These are phyloP conservation scores for Ramaria sp. DNA, from an alignment of 768 basidiomycete genomes.

Conservation along the genomic window DNA sequence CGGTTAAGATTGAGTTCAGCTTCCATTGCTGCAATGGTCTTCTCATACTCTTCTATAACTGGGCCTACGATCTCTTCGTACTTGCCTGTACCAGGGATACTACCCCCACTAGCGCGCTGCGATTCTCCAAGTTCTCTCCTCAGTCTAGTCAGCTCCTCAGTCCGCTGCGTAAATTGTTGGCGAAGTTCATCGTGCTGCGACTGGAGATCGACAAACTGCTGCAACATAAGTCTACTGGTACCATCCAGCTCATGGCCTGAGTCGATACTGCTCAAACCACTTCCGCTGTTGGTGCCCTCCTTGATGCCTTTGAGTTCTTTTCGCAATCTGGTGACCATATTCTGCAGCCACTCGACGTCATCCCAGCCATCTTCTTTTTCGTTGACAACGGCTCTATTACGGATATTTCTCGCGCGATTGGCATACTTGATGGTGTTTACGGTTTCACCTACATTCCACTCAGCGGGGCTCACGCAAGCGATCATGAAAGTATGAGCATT, in stretches of 20 bases:
- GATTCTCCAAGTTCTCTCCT: conserved; percentile 70
- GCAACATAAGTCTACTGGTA: conserved; percentile 64
- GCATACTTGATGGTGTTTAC: conserved; percentile 95
- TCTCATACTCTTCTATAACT: conserved; percentile 98
- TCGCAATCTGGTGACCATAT: conserved; percentile 70
- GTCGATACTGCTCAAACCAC: conserved; percentile 12
- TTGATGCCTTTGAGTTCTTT: conserved; percentile 79
- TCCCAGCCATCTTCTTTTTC: conserved; percentile 98
- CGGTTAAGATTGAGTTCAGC: conserved; percentile 81
- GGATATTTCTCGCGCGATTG: conserved; percentile 94
- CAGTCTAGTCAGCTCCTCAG: conserved; percentile 75
- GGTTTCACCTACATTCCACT: conserved; percentile 92
- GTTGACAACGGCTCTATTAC: conserved; percentile 85
- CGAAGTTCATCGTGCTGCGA: conserved; percentile 78
- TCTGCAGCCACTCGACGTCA: conserved; percentile 93
- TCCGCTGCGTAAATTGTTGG: conserved; percentile 78
- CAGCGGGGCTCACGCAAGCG: conserved; percentile 92
- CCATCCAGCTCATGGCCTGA: conserved; percentile 24
- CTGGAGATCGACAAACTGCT: conserved; percentile 76
- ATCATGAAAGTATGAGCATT: conserved; percentile 99
- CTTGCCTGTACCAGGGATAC: conserved; percentile 56
- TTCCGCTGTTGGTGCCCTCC: conserved; percentile 37
- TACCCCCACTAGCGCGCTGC: conserved; percentile 52
- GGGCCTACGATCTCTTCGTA: conserved; percentile 94
- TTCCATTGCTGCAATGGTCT: conserved; percentile 91